Evolutionary conservation across 352 stramenopile species (phyloP).

Genomic region (Phytophthora nicotianae): DNA sequence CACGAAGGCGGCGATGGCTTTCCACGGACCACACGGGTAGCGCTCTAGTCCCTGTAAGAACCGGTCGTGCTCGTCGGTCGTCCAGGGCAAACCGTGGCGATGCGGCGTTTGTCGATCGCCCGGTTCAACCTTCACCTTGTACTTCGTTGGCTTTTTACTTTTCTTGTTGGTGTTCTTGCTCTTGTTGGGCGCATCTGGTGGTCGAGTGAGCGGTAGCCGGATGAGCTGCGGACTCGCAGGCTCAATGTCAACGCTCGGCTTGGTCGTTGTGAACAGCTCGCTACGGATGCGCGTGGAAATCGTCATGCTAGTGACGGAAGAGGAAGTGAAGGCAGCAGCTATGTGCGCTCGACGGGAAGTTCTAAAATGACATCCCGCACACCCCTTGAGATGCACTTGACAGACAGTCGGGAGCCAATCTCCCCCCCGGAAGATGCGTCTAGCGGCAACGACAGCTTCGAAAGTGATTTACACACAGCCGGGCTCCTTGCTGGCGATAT

Average conservation of each 20-base stretch:
- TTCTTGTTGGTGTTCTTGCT: conserved; percentile 29
- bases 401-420: conserved; percentile 1
- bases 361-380: conserved; percentile 19
- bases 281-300: conserved; percentile 36
- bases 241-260: neutral
- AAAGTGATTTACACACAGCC: conserved; percentile 14
- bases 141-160: neutral
- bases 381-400: neutral
- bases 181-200: conserved; percentile 13
- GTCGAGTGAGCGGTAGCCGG: conserved; percentile 32
- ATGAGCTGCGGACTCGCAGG: conserved; percentile 29
- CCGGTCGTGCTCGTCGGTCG: conserved; percentile 51
- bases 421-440: conserved; percentile 17
- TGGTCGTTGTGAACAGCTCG: conserved; percentile 28
- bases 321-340: conserved; percentile 8
- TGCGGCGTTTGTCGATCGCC: conserved; percentile 7
- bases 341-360: conserved; percentile 15
- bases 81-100: conserved; percentile 39
- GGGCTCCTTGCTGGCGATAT: conserved; percentile 24
- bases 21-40: conserved; percentile 59
- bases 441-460: conserved; percentile 7
- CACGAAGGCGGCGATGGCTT: conserved; percentile 47
- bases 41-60: conserved; percentile 56
- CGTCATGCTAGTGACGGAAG: conserved; percentile 18
- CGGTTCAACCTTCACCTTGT: conserved; percentile 3